Base-by-base conservation (phyloP, 495 filamentous ascomycete species). In the Friedmanniomyces simplex region DNA sequence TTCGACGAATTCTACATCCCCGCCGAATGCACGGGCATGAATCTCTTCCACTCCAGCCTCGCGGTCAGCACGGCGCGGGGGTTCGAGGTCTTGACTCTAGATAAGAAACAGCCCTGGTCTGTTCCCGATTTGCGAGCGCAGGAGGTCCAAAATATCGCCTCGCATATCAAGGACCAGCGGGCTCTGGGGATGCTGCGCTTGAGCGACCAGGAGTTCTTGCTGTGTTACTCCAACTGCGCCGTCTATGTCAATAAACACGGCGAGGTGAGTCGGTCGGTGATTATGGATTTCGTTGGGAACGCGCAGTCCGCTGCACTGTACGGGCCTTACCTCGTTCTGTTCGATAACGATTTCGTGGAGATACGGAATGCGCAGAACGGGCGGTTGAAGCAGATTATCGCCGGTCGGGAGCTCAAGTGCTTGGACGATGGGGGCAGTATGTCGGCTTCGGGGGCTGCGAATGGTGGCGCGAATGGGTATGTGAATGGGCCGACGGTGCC, bases 1-100 rank as follows among this genome's bases (percentile, higher is more conserved):
- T 99, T 88, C 65, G 93, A 96, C 72, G 91, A 96, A 54, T 99
- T 99, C 72, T 99, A 96, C 72, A 91, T 99, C 62, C 91, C 93
- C 7, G 83, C 88, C n/a, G 93, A 99, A 67, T 93, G 88, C 67
- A 95, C 86, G 70, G 85, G 86, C 25, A 87, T 99, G 65, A 96
- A 96, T 72, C 81, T 99, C 47, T 97, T 97, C 79, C 88, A 96
- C 69, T 85, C 82, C 0, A 89, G 86, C 53, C 86, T 99, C 26
- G 88, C 93, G 25, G 88, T 99, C 41, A 83, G 88, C 21, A 97
- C 93, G 2, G 79, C 86, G 24, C 86, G 86, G 55, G 91, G 93
- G n/a, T 89, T 99, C 63, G 93, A 99, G 70, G 86, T 97, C 37
- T 79, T 99, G 68, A 96, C 88, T 6, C 79, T 99, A 26, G 93